Base-by-base conservation (phyloP, 2,329 filamentous ascomycete genomes). In the Trichoderma citrinoviride region DNA sequence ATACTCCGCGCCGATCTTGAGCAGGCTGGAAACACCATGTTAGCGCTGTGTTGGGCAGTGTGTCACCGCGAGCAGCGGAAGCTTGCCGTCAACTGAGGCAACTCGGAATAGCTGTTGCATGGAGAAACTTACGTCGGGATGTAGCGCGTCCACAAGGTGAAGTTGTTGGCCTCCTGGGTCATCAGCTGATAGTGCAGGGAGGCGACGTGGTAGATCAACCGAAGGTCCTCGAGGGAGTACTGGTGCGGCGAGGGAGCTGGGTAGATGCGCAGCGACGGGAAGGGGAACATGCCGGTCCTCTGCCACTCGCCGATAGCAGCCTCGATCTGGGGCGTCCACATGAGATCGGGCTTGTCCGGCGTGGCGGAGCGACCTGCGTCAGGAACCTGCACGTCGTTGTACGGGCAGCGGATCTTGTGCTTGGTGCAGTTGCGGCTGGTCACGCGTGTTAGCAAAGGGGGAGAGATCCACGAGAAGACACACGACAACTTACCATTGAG, bases 401-500 rank as follows among this genome's bases (percentile, higher is more conserved):
- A 99, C 72, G 97, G 95, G 79, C 95, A 99, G 73, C 93, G 91
- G 73, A 96, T 95, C 81, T 97, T 97, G 81, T 99, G 95, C 81
- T 98, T 99, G 67, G 94, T 97, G 80, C 95, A 99, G 79, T 99
- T 99, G 74, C 92, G 92, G 81, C 93, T 96, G 73, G 27, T 67
- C 75, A 15, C 15, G 14, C 15, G 50, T 47, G 65, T 70, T 58
- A 69, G 67, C 47, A 58, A 55, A 46, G 27, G 40, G 12, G 25
- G 52, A 21, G 12, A 37, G 37, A n/a, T 41, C 25, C 6, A n/a
- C 43, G 50, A 15, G 19, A 19, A 54, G 19, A n/a, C 56, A 23
- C 33, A 55, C 27, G 54, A 47, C 49, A 50, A 77, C 85, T 72
- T 83, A 96, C 93, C 94, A 99, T 85, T 99, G 95, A 58, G 95